Base-by-base conservation (phyloP, 345 rosid species). In the Stellera chamaejasme region DNA sequence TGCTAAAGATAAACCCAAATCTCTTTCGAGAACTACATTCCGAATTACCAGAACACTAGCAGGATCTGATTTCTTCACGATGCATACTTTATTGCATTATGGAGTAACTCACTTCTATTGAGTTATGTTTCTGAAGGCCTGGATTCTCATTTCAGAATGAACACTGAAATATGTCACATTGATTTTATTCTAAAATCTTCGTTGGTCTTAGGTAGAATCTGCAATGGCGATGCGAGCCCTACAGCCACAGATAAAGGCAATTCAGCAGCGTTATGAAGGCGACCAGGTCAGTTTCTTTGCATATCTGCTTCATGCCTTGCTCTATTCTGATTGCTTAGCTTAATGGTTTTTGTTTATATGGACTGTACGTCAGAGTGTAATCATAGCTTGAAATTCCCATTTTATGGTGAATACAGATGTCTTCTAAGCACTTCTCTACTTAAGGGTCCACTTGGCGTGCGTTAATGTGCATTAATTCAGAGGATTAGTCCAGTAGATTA, bases 201-300 rank as follows among this genome's bases (percentile, higher is more conserved):
- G 39, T 68, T 62, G 28, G 59, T 52, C 27, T 16, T 79, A 92
- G 99, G 97, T 88, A 44, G 97, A 93, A 68, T 93, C 99, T 68
- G 76, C 88, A 11, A 86, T 88, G 91, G 85, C 99, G 53, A 89
- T 89, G 99, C 83, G 87, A 41, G 81, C 96, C 6, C 62, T 93
- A 73, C 87, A 85, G 60, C 99, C 99, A 16, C 99, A 93, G 59
- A 78, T 93, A 43, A 86, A 86, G 78, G 96, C 90, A 39, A 74
- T 93, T 73, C 99, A 89, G 75, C 56, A 86, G 69, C 79, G 84
- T 19, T 86, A 82, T 52, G 85, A 88, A 0, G 97, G 97, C 19
- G 80, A 93, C 77, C 89, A 87, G 98, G 96, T 92, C 54, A 61
- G 41, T 41, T 10, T 44, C 51, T 60, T 19, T 44, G 48, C 19